phyloP scores from a whole-genome alignment of 2,329 filamentous ascomycete genomes.

The Seiridium cupressi region DNA sequence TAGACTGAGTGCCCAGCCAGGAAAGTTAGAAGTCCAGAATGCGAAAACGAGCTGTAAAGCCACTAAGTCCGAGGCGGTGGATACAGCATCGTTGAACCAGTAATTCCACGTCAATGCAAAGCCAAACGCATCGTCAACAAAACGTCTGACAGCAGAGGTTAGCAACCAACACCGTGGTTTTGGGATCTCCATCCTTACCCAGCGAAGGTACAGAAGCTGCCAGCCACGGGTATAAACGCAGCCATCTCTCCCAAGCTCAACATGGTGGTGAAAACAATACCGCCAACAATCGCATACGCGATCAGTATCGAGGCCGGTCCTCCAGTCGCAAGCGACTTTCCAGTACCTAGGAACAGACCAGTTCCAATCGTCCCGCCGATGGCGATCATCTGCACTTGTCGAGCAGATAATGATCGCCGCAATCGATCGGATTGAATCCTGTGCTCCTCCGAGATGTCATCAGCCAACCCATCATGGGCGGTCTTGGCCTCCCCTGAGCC shows the following conservation, averaged over 20 bases:
- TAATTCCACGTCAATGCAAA: constrained; percentile 59
- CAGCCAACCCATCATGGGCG: not conserved
- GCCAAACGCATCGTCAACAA: constrained; percentile 52
- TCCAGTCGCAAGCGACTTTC: constrained; percentile 56
- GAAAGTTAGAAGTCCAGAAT: constrained; percentile 62
- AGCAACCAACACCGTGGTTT: not conserved
- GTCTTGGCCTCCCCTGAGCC: not conserved
- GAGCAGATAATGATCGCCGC: constrained; percentile 52
- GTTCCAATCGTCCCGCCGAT: constrained; percentile 60
- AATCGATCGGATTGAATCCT: constrained; percentile 40
- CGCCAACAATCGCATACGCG: constrained; percentile 54
- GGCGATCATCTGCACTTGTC: constrained; percentile 69
- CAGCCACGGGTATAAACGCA: constrained; percentile 52
- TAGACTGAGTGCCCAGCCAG: constrained; percentile 61
- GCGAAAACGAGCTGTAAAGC: constrained; percentile 56
- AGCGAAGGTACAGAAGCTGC: constrained; percentile 54
- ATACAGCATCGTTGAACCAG: constrained; percentile 66
- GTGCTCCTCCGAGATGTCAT: not conserved
- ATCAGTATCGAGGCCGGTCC: constrained; percentile 60
- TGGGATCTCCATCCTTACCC: constrained; percentile 16
- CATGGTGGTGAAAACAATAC: constrained; percentile 59
- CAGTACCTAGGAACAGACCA: constrained; percentile 61
- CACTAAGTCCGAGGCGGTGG: constrained; percentile 59
- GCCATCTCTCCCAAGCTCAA: constrained; percentile 60
- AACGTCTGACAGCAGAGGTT: constrained; percentile 28